Evolutionary conservation across 257 asterid species (phyloP).

Genomic region (Ligustrum vulgare): DNA sequence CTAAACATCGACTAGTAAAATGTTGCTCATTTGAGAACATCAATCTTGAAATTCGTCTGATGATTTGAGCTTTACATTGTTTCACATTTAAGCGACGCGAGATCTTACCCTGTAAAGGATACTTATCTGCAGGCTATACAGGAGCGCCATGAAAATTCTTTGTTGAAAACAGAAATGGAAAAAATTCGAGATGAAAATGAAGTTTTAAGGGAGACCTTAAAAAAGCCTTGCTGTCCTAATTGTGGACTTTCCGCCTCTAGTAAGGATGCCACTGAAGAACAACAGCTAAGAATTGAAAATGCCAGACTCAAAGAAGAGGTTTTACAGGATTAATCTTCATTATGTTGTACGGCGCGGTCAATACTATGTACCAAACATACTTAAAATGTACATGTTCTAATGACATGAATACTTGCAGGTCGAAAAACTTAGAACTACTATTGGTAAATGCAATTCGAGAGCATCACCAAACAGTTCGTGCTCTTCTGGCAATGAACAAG

Average conservation of each 20-base stretch:
- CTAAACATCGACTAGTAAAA: not conserved
- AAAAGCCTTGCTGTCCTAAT: constrained; percentile 56
- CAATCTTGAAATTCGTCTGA: not conserved
- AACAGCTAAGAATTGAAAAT: constrained; percentile 66
- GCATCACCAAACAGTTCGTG: constrained; percentile 51
- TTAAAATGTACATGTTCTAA: not conserved
- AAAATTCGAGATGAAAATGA: constrained; percentile 69
- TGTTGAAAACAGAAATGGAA: constrained; percentile 72
- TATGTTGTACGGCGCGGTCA: not conserved
- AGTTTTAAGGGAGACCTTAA: constrained; percentile 45
- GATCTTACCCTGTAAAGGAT: not conserved
- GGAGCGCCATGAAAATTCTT: constrained; percentile 83
- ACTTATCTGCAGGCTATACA: constrained; percentile 66
- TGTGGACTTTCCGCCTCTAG: constrained; percentile 53
- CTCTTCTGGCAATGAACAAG: constrained; percentile 51
- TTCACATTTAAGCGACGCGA: too few species aligned
- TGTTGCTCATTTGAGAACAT: not conserved
- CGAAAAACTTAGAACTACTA: constrained; percentile 53
- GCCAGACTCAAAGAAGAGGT: constrained; percentile 87
- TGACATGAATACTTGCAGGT: constrained; percentile 42
- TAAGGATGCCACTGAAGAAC: constrained; percentile 50
- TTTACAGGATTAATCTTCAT: not conserved
- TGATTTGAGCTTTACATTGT: not conserved
- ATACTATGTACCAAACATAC: not conserved
- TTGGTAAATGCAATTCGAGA: constrained; percentile 44